Conservation (phyloP, 2,329 filamentous ascomycete genomes). For the Fusarium miscanthi region DNA sequence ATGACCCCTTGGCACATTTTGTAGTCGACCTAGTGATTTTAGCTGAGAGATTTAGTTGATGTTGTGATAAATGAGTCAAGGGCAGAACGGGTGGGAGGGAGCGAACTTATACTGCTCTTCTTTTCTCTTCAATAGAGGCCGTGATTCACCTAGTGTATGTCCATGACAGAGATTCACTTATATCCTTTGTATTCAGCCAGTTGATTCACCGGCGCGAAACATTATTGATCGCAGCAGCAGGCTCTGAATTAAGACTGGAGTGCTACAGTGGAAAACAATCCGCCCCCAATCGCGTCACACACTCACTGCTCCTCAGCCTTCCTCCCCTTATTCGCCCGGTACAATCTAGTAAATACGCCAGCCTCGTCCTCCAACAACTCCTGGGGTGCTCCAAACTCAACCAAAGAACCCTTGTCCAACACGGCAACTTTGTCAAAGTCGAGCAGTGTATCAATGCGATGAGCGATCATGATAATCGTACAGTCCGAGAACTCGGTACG, state of each 20-base stretch:
- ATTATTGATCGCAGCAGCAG: neutral
- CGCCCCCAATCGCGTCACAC: neutral
- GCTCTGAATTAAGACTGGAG: neutral
- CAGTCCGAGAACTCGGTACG: constrained; percentile 46
- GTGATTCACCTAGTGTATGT: neutral
- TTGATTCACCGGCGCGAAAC: neutral
- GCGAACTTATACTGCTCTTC: neutral
- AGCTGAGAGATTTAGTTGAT: neutral
- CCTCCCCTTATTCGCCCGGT: constrained; percentile 40
- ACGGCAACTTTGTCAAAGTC: constrained; percentile 51
- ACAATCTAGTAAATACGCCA: constrained; percentile 42
- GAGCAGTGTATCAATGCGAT: constrained; percentile 48
- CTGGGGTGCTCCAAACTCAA: constrained; percentile 45
- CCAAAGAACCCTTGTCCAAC: constrained; percentile 45
- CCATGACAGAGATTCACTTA: neutral
- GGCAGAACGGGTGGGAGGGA: neutral
- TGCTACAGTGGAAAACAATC: neutral
- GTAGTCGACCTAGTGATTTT: neutral
- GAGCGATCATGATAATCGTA: constrained; percentile 51
- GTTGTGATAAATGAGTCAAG: neutral
- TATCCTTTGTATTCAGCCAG: neutral
- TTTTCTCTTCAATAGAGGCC: neutral
- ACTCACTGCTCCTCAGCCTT: neutral
- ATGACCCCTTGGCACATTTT: constrained; percentile 24
- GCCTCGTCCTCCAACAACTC: constrained; percentile 35